These are phyloP conservation scores for Pythium phragmiticola DNA, from an alignment of 352 stramenopile species.

Conservation along the genomic window DNA sequence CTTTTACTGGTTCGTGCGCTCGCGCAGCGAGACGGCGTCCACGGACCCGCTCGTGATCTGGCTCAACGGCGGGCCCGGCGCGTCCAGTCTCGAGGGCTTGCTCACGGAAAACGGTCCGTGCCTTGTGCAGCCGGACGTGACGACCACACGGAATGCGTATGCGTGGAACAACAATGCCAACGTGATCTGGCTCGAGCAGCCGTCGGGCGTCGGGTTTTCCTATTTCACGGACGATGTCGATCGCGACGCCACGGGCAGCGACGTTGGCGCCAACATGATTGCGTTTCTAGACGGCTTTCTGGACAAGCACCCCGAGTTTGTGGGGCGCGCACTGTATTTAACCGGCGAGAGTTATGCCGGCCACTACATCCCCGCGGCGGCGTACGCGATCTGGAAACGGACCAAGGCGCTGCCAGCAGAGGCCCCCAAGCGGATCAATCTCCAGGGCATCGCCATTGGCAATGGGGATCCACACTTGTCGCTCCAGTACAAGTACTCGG, in stretches of 20 bases:
- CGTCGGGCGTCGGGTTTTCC: slow-evolving; percentile 43
- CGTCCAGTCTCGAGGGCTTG: slow-evolving; percentile 34
- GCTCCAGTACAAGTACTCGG: slow-evolving; percentile 35
- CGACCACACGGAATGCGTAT: slow-evolving; percentile 35
- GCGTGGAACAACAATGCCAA: slow-evolving; percentile 55
- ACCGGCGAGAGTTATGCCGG: slow-evolving; percentile 58
- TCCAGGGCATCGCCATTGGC: slow-evolving; percentile 64
- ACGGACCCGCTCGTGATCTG: slow-evolving; percentile 51
- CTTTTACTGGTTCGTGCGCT: slow-evolving; percentile 69
- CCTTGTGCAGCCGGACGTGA: slow-evolving; percentile 32
- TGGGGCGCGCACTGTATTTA: slow-evolving; percentile 43
- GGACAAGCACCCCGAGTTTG: slow-evolving; percentile 40
- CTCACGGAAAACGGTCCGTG: slow-evolving; percentile 56
- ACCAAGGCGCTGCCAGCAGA: slow-evolving; percentile 27
- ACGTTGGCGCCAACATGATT: slow-evolving; percentile 48
- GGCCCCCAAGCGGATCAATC: slow-evolving; percentile 39
- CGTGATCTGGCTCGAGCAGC: slow-evolving; percentile 49
- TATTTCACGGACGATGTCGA: slow-evolving; percentile 27
- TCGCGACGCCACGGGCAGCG: slow-evolving; percentile 34
- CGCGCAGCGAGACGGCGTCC: slow-evolving; percentile 22
- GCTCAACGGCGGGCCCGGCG: slow-evolving; percentile 48
- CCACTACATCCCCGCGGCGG: slow-evolving; percentile 50
- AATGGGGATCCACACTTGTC: slow-evolving; percentile 58
- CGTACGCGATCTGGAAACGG: slow-evolving; percentile 39
- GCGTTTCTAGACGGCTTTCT: slow-evolving; percentile 58